These are phyloP conservation scores for Eutreptiella sp. DNA, from an alignment of 208 protist genomes.

Conservation along the genomic window DNA sequence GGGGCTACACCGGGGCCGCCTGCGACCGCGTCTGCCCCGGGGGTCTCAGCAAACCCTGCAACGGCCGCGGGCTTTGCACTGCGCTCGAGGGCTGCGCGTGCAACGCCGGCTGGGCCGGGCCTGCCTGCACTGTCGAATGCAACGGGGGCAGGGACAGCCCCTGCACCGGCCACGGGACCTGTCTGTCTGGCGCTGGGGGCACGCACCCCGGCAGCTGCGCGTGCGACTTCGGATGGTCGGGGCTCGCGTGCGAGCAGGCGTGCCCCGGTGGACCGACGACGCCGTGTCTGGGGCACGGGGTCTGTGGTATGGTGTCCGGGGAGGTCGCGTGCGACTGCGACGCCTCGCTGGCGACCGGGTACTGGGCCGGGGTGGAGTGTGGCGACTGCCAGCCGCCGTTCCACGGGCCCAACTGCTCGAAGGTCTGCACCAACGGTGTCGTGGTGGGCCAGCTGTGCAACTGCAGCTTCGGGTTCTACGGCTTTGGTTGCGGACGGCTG, in stretches of 20 bases:
- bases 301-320: neutral
- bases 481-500: neutral
- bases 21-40: too few relatives aligned
- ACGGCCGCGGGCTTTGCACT: conserved; percentile 21
- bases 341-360: neutral
- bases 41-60: conserved; percentile 20
- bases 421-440: conserved; percentile 20
- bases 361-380: neutral
- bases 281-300: neutral
- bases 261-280: neutral
- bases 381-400: neutral
- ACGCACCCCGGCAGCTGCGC: neutral
- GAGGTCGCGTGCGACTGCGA: neutral
- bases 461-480: conserved; percentile 16
- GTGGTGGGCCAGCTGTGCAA: conserved; percentile 5
- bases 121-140: neutral
- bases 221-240: neutral
- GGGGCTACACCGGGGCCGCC: neutral
- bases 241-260: neutral
- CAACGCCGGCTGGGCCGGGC: neutral
- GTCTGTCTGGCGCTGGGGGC: conserved; percentile 1
- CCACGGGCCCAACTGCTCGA: neutral
- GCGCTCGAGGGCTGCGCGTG: conserved; percentile 9
- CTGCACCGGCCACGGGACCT: conserved; percentile 16
- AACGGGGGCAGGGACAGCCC: conserved; percentile 11